Evolutionary conservation across 129 eudicot genomes (phyloP), one percentile per base, ranked within the genome.

Genomic region (Heracleum sosnowskyi): DNA sequence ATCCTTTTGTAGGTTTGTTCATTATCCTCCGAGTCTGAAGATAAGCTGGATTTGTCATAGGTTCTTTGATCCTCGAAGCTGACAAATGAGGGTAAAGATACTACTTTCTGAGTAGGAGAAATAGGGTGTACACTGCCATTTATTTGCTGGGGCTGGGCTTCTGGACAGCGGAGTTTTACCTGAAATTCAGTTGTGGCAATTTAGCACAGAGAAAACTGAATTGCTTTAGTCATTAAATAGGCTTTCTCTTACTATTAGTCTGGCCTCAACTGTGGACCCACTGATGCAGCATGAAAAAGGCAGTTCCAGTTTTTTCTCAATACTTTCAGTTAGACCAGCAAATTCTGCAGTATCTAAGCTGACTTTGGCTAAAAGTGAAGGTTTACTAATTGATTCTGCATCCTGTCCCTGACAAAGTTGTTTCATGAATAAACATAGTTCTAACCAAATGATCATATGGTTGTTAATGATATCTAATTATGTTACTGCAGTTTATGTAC

Each of bases 61-160:
- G 33, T 85, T 51, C 82, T 78, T 78, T 78, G 82, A 80, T 80
- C 78, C 83, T 85, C 80, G 76, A 85, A 82, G 77, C 78, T 85
- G 44, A 80, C 85, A 76, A 83, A 85, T 64, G 88, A 81, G 73
- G 86, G 60, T 64, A 85, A 83, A 12, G 88, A 83, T 37, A 83
- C 87, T 40, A 85, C 78, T 53, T 80, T 86, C 69, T 79, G 87
- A 16, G 86, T 85, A 75, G 91, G 88, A 81, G 91, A 87, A 75
- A 83, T 36, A 64, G 91, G 91, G 84, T 87, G 88, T 64, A 87
- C 82, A 4, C 29, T 85, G 82, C 86, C 86, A 57, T 82, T 78
- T 15, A 83, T 83, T 12, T 31, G 78, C 62, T 36, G 79, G 64
- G 82, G 81, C 70, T 85, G 78, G 35, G 68, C 79, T 83, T 87